These are phyloP conservation scores for Neonothopanus nambi DNA, from an alignment of 1,284 basidiomycete genomes.

Conservation along the genomic window DNA sequence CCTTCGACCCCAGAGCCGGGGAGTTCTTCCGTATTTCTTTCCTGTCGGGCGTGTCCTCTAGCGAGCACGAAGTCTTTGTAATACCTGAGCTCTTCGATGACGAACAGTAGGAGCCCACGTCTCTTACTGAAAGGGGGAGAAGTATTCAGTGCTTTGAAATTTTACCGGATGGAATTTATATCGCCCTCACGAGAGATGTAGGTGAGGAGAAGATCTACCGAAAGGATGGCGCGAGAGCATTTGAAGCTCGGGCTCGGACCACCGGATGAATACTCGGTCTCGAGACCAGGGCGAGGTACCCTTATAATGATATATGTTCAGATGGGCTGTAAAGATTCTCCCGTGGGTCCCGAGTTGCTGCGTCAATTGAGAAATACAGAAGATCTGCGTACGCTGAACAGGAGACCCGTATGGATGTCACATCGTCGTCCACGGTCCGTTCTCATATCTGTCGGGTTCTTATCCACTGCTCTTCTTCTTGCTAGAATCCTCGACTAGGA, in stretches of 20 bases:
- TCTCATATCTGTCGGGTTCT: neutral
- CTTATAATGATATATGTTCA: constrained; percentile 20
- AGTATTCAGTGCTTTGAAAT: constrained; percentile 29
- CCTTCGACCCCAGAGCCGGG: constrained; percentile 28
- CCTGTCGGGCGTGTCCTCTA: constrained; percentile 24
- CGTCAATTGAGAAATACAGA: too few species aligned
- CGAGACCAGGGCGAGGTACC: constrained; percentile 21
- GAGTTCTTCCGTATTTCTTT: constrained; percentile 27
- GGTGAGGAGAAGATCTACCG: constrained; percentile 16
- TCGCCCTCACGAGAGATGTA: constrained; percentile 24
- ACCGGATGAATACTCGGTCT: constrained; percentile 24
- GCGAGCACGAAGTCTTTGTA: constrained; percentile 27
- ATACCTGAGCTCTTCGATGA: constrained; percentile 6
- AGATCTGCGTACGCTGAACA: constrained; percentile 24
- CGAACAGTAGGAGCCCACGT: constrained; percentile 13
- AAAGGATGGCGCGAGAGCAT: constrained; percentile 27
- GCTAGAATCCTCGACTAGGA: constrained; percentile 27
- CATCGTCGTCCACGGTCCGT: neutral
- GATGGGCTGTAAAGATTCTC: too few species aligned
- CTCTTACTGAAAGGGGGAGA: constrained; percentile 16
- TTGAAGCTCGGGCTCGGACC: constrained; percentile 14
- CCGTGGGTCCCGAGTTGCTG: too few species aligned
- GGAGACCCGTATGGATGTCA: neutral
- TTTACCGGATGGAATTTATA: constrained; percentile 29
- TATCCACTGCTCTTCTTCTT: constrained; percentile 31